Base-by-base conservation (phyloP, 768 basidiomycete species). In the Leccinellum luteum region DNA sequence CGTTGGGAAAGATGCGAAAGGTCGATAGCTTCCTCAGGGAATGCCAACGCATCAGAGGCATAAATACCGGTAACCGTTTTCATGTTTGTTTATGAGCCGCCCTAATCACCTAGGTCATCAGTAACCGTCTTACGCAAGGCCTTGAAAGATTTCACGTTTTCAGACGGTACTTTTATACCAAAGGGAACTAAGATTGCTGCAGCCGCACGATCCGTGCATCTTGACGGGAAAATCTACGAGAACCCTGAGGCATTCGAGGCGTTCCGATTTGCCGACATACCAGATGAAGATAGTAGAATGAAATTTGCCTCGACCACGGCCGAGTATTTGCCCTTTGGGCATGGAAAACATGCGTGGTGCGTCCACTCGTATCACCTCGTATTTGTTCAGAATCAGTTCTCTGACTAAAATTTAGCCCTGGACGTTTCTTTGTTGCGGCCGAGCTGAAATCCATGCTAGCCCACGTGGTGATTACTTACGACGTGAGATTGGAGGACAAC, bases 111-210 rank as follows among this genome's bases (percentile, higher is more conserved):
- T 8, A 30, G 10, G 2, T 30, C 3, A 17, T 30, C 6, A 48
- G 28, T 48, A 6, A 48, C 48, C 28, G 6, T 48, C 28, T 17
- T 28, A 19, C 48, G 78, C 30, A 70, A 64, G 50, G 72, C 72
- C 0, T 28, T 70, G 34, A 70, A 68, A 32, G 65, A 72, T 48
- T 62, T 69, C 60, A 73, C 72, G 3, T 69, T 78, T 58, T 76
- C 73, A 0, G 74, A 78, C 51, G 77, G 76, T 1, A 75, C 76
- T 1, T 57, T 71, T n/a, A 45, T 76, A 31, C 77, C 76, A 0
- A 63, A 69, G 23, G 78, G 74, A 21, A 67, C 69, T 5, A 51
- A 51, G 10, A 15, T 78, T 7, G 45, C 64, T 1, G 62, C 61
- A 2, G 54, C 73, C 0, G 25, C 58, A 2, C 59, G 52, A 34